Percentiles rank a stretch among this genome's conserved stretches.
Conservation (phyloP, 345 rosid species). For the Garcia nutans region DNA sequence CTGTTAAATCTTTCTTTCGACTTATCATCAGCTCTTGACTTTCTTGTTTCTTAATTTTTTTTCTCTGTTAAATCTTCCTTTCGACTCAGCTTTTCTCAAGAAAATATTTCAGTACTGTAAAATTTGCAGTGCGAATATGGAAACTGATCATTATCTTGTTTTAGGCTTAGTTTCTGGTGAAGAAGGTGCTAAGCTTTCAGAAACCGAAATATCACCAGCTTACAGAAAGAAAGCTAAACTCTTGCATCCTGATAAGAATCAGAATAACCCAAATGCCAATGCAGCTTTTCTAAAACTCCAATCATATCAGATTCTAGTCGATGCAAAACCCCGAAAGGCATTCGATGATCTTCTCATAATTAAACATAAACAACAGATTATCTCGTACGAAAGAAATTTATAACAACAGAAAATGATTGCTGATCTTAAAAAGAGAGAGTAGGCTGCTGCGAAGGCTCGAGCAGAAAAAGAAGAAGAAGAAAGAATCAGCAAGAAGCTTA, state of each 20-base stretch:
- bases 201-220: too few relatives aligned
- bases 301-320: constrained; percentile 65
- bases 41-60: too few relatives aligned
- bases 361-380: constrained; percentile 57
- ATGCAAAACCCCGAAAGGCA: constrained; percentile 72
- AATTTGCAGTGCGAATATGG: constrained; percentile 33
- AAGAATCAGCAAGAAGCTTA: constrained; percentile 59
- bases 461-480: constrained; percentile 48
- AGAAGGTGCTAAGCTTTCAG: constrained; percentile 60
- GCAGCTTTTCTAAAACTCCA: constrained; percentile 69
- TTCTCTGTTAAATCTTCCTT: too few relatives aligned
- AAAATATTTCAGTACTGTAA: too few relatives aligned
- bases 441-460: constrained; percentile 43
- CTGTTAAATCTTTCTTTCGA: too few relatives aligned
- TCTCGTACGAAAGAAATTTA: constrained; percentile 52
- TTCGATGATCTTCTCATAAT: constrained; percentile 78
- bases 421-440: constrained; percentile 78
- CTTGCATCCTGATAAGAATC: constrained; percentile 84
- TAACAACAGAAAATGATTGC: constrained; percentile 74
- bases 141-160: constrained; percentile 67
- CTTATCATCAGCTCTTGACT: too few relatives aligned
- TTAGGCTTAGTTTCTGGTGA: constrained; percentile 82
- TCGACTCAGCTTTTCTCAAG: too few relatives aligned
- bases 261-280: constrained; percentile 76
- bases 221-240: constrained; percentile 63